Conservation (phyloP, 805 yeast species). For the Saccharomyces paradoxus region DNA sequence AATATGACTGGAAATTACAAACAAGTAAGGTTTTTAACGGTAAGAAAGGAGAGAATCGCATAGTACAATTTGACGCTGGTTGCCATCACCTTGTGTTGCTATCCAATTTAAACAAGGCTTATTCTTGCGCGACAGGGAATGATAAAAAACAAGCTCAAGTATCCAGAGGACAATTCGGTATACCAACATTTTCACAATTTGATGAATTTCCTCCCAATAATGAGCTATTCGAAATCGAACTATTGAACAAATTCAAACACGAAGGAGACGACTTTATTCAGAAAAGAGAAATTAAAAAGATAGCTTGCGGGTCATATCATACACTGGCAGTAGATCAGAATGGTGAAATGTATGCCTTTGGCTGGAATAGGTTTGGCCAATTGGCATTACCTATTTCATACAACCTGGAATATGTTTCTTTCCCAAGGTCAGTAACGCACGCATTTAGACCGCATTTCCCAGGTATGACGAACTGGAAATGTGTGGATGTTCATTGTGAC, state of each 20-base stretch:
- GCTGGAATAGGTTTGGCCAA: conserved; percentile 79
- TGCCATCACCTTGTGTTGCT: conserved; percentile 58
- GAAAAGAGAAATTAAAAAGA: conserved; percentile 42
- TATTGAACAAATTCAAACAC: conserved; percentile 20
- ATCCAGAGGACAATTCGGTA: conserved; percentile 77
- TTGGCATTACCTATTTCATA: conserved; percentile 62
- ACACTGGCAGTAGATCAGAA: conserved; percentile 57
- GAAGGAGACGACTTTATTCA: conserved; percentile 10
- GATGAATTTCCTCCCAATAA: conserved; percentile 44
- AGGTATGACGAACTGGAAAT: conserved; percentile 36
- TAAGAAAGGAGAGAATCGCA: conserved; percentile 42
- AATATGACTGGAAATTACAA: conserved; percentile 17
- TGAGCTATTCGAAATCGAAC: conserved; percentile 38
- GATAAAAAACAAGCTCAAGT: conserved; percentile 13
- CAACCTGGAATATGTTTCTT: conserved; percentile 58
- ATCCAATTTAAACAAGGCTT: conserved; percentile 52
- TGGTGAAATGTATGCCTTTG: conserved; percentile 81
- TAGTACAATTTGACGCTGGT: conserved; percentile 51
- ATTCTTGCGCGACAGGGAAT: conserved; percentile 52
- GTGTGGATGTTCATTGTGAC: conserved; percentile 56
- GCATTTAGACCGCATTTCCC: conserved; percentile 34
- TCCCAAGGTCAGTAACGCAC: conserved; percentile 50
- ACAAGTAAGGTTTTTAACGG: conserved; percentile 16
- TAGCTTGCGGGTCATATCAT: conserved; percentile 71
- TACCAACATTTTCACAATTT: conserved; percentile 64